Evolutionary conservation across 225 moss, liverwort and hornwort species (phyloP).

Genomic region (Rhytidiadelphus loreus): DNA sequence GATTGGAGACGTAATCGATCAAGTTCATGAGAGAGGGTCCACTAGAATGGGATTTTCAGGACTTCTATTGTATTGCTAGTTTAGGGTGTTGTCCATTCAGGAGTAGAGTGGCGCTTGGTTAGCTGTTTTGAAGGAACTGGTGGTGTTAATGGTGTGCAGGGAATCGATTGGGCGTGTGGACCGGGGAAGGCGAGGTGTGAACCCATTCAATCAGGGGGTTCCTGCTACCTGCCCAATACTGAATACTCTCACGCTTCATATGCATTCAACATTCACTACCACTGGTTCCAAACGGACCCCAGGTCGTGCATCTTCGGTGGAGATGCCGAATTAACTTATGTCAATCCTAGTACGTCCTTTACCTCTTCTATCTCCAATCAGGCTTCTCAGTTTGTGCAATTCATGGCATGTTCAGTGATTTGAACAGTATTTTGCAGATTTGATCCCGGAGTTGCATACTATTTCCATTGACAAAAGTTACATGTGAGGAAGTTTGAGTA

Average conservation of each 20-base stretch:
- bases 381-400: background rate
- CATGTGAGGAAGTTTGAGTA: background rate
- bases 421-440: background rate
- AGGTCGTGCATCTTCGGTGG: conserved; percentile 48
- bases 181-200: conserved; percentile 29
- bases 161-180: conserved; percentile 53
- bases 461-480: background rate
- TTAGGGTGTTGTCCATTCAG: too few species aligned
- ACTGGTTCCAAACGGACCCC: conserved; percentile 39
- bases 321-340: conserved; percentile 19
- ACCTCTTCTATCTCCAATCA: background rate
- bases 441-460: background rate
- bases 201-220: conserved; percentile 24
- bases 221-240: conserved; percentile 34
- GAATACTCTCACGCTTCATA: conserved; percentile 25
- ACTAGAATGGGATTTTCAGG: background rate
- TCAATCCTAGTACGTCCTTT: conserved; percentile 27
- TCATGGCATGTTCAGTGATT: background rate
- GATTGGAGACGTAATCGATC: background rate
- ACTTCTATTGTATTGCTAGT: background rate
- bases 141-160: conserved; percentile 1
- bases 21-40: background rate
- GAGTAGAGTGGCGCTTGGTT: background rate
- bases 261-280: conserved; percentile 51
- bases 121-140: background rate